Evolutionary conservation across 2,329 filamentous ascomycete genomes (phyloP), one percentile per base, ranked within the genome.

Genomic region (Uncinocarpus reesii): DNA sequence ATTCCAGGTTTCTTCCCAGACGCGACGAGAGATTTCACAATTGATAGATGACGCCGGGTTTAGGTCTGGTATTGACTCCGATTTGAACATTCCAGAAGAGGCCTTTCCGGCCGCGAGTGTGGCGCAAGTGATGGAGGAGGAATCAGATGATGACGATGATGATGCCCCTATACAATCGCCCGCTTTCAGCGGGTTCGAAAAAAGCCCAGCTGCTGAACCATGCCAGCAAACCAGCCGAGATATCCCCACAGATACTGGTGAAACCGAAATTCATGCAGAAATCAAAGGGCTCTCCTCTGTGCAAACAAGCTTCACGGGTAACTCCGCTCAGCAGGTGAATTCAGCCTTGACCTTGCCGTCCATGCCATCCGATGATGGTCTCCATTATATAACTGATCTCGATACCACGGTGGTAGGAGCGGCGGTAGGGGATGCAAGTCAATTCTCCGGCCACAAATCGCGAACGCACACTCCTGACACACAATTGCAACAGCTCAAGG

Each of bases 31-130:
- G 20, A 72, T 74, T 32, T 67, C 65, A 40, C 56, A 65, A 35
- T 59, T 75, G 41, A 74, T 75, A 34, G 66, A 63, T 42, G 68
- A 75, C 41, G 71, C 71, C 11, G 72, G 71, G 3, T 75, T 74
- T 56, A 63, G 70, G 29, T 70, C 70, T 18, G 65, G 65, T 15
- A 55, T 74, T 36, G 65, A 70, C 42, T 68, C 69, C 2, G 65
- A 71, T 11, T 47, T 61, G 23, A 44, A 40, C 20, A 31, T 50
- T 54, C 15, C 38, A 20, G 11, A 44, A 11, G 18, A 13, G 4
- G 24, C 32, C 11, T 35, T 34, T 18, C 35, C 36, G 13, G 6
- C 16, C 11, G 16, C 15, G 13, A 21, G 44, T 35, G n/a, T 7
- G 2, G 3, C 43, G 10, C 38, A 48, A 20, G 20, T 24, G n/a